phyloP scores from a whole-genome alignment of 495 filamentous ascomycete genomes.

The Lasiosphaeris hirsuta region DNA sequence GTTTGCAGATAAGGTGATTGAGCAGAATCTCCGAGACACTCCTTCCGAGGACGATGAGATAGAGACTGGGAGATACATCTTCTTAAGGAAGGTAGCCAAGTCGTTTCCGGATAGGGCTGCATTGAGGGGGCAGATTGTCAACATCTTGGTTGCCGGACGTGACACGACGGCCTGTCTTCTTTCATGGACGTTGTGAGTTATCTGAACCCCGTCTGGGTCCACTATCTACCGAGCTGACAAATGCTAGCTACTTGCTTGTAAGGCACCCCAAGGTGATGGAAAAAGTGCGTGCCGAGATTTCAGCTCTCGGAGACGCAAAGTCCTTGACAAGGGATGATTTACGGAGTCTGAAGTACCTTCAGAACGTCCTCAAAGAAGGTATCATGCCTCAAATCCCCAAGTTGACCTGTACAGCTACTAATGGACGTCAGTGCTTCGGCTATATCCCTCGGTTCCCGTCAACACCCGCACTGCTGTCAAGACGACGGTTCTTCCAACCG shows the following conservation, averaged over 20 bases:
- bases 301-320: background rate
- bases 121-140: constrained; percentile 6
- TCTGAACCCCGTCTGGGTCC: background rate
- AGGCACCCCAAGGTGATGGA: constrained; percentile 3
- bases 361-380: constrained; percentile 10
- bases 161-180: constrained; percentile 9
- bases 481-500: constrained; percentile 1
- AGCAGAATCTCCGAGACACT: background rate
- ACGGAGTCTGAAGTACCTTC: constrained; percentile 2
- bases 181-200: constrained; percentile 5
- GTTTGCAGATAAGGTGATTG: constrained; percentile 9
- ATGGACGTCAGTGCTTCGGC: background rate
- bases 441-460: constrained; percentile 7
- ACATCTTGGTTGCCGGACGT: constrained; percentile 6
- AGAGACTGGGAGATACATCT: background rate
- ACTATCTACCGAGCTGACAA: background rate
- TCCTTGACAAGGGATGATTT: constrained; percentile 3
- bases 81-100: constrained; percentile 3
- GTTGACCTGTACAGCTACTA: background rate
- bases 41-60: background rate
- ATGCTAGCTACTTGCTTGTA: constrained; percentile 1
- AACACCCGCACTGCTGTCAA: constrained; percentile 3
- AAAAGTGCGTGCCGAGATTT: constrained; percentile 6
- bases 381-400: background rate
- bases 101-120: constrained; percentile 5